Evolutionary conservation across 78 protist genomes (phyloP).

Genomic region (Dictyostelium intermedium): DNA sequence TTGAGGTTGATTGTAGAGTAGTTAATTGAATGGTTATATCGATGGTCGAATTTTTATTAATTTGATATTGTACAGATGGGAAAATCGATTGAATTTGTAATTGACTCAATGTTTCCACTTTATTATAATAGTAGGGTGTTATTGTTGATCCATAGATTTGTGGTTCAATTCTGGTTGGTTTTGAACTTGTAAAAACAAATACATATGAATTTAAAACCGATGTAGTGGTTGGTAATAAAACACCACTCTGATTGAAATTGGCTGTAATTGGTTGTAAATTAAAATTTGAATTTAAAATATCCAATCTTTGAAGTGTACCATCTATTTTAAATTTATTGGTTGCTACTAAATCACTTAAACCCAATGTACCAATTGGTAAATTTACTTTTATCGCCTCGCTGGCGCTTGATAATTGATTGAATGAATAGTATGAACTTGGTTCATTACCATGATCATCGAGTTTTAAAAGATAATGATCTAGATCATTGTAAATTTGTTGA

Average conservation of each 20-base stretch:
- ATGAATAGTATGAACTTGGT: background rate
- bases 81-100: background rate
- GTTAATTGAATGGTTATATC: background rate
- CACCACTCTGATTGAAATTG: background rate
- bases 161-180: background rate
- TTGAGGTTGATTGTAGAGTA: background rate
- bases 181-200: background rate
- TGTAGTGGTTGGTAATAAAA: background rate
- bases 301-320: background rate
- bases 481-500: too few relatives aligned
- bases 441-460: background rate
- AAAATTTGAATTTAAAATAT: background rate
- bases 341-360: background rate
- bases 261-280: background rate
- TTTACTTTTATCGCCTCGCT: background rate
- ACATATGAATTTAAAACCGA: background rate
- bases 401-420: background rate
- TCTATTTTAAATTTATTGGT: background rate
- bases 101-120: background rate
- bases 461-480: background rate
- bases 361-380: background rate
- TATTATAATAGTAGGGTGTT: background rate
- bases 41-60: background rate
- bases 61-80: background rate
- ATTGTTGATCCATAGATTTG: background rate